Percentiles rank a stretch among this genome's conserved stretches.
Conservation (phyloP, 108 stramenopile genomes). For the Pseudonitzschia delicatissima region DNA sequence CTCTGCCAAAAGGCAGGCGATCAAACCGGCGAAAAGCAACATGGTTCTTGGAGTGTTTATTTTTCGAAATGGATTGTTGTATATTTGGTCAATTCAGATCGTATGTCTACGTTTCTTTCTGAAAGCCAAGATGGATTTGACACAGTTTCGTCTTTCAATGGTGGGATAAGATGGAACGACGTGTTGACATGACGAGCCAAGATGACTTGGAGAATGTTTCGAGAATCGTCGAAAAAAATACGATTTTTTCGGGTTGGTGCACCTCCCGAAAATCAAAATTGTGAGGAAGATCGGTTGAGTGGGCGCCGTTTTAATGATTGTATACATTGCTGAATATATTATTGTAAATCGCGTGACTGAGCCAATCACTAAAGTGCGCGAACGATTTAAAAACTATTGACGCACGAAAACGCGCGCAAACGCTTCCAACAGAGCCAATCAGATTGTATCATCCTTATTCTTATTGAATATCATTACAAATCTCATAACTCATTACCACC, state of each 20-base stretch:
- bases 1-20: not conserved
- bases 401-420: too few species aligned
- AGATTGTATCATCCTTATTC: too few species aligned
- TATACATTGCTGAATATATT: not conserved
- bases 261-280: not conserved
- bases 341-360: not conserved
- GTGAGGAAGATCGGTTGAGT: constrained; percentile 1
- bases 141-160: too few species aligned
- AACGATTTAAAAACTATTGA: too few species aligned
- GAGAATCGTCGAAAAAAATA: not conserved
- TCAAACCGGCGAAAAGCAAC: not conserved
- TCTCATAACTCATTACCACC: too few species aligned
- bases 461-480: too few species aligned
- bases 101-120: too few species aligned
- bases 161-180: too few species aligned
- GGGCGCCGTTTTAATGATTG: not conserved
- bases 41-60: not conserved
- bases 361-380: constrained; percentile 3
- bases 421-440: too few species aligned
- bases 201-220: not conserved
- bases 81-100: too few species aligned
- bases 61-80: not conserved
- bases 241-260: not conserved
- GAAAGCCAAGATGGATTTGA: too few species aligned
- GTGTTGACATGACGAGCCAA: too few species aligned